Evolutionary conservation across 441 rosid species (phyloP), one percentile per base, ranked within the genome.

Genomic region (Rhodomyrtus psidioides): DNA sequence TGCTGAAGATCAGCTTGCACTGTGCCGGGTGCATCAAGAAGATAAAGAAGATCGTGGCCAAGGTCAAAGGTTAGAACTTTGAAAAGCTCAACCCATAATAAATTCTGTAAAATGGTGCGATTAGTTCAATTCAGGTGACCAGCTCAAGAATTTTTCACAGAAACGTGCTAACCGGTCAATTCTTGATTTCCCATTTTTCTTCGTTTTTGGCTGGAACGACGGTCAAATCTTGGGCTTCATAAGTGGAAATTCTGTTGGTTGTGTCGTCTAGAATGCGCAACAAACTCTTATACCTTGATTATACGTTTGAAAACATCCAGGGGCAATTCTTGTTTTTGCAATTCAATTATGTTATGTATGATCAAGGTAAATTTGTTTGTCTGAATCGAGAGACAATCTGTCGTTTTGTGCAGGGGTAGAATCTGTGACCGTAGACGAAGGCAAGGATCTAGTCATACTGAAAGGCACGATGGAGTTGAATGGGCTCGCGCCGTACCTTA

Each of bases 21-120:
- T 86, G 88, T 44, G 30, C 84, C 6, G 88, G 85, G 51, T 86
- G 88, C 85, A 17, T 49, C 19, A 83, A 86, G 83, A 86, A 56
- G 85, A 70, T 86, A 24, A 86, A 42, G 39, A 82, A 19, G 54
- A n/a, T n/a, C 60, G 19, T 86, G 56, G 30, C 34, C 76, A 74
- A 83, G 76, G 13, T 86, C 83, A 83, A 86, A 42, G 88, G 88
- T 83, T 24, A 7, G 88, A 28, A 34, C 79, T 34, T 70, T 17
- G n/a, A 21, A 70, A 70, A 70, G 34, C 79, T 34, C 49, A 70
- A 34, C 21, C 79, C 49, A 14, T 39, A 39, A 70, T 70, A 70
- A 70, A 70, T 34, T 70, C 23, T 19, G 28, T 26, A 14, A 34
- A 34, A 17, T 62, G 44, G 28, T 39, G 6, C 76, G 76, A 62